Base-by-base conservation (phyloP, 2,329 filamentous ascomycete species). In the Bipolaris victoriae region DNA sequence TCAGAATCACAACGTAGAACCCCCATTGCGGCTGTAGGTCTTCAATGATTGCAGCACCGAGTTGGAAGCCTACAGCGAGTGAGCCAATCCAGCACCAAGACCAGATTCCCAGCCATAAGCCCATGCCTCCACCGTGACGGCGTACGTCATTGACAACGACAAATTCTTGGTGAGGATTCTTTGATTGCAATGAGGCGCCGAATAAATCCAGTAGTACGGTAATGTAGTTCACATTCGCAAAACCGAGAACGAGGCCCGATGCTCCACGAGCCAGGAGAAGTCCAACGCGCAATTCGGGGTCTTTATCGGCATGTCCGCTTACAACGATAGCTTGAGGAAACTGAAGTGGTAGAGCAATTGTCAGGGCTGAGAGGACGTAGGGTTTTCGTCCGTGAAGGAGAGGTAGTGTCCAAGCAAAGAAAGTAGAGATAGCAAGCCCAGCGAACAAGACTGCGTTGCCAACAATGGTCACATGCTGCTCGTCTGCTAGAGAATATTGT, bases 161-260 rank as follows among this genome's bases (percentile, higher is more conserved):
- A 18, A 89, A 77, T 68, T 91, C 90, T 75, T 91, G 87, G 66
- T 92, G 89, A 1, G 90, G 89, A 47, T 87, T 86, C 39, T 82
- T 81, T 66, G 88, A 90, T 82, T 91, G 90, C 20, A 92, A 76
- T 0, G 89, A 92, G 3, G 88, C 88, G 0, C 90, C 90, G 68
- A 91, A 94, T 0, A 93, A 79, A 69, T 94, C 90, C 3, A 88
- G 85, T 5, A 93, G 78, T 1, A 86, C 88, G 0, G 87, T 84
- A 64, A 90, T 83, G 63, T 89, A 89, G 68, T 92, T 93, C 80
- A 93, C 89, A 69, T 89, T 90, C 15, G 88, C 88, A 67, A 93
- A 90, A 0, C 90, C 90, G 9, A 93, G 82, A 18, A 84, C 83
- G 33, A 88, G 77, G 0, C 90, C 90, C 74, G 90, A 90, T 45